These are phyloP conservation scores for Aphanomyces cochlioides DNA, from an alignment of 352 stramenopile species.

Conservation along the genomic window DNA sequence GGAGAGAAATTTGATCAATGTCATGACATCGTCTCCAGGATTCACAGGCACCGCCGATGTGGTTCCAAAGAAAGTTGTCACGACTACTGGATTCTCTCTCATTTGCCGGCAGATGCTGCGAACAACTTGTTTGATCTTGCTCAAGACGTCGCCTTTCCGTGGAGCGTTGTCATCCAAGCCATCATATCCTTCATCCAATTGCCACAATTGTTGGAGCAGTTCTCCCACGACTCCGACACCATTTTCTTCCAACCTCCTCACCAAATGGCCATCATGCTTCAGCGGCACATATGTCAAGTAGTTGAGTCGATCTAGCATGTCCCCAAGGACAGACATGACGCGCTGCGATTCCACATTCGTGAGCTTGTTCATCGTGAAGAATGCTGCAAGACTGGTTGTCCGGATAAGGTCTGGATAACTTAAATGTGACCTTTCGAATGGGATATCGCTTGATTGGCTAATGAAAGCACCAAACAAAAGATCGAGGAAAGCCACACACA, in stretches of 20 bases:
- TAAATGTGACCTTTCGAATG: conserved; percentile 15
- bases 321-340: conserved; percentile 84
- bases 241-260: conserved; percentile 56
- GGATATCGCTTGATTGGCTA: neutral
- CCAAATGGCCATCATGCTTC: conserved; percentile 50
- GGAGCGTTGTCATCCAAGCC: conserved; percentile 47
- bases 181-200: conserved; percentile 70
- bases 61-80: conserved; percentile 70
- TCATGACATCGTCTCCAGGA: conserved; percentile 61
- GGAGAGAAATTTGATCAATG: conserved; percentile 69
- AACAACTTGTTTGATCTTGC: conserved; percentile 68
- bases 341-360: conserved; percentile 86
- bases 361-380: conserved; percentile 69
- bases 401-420: neutral
- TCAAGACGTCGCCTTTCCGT: conserved; percentile 61
- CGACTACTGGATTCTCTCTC: conserved; percentile 62
- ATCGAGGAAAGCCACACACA: conserved; percentile 15
- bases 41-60: conserved; percentile 39
- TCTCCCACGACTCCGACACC: conserved; percentile 55
- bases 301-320: conserved; percentile 78
- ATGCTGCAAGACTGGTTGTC: neutral
- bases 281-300: conserved; percentile 82
- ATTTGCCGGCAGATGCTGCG: conserved; percentile 66
- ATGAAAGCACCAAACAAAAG: neutral
- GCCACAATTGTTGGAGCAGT: conserved; percentile 68